Evolutionary conservation across 805 yeast genomes (phyloP), one percentile per base, ranked within the genome.

Genomic region (Debaryomyces castellii): DNA sequence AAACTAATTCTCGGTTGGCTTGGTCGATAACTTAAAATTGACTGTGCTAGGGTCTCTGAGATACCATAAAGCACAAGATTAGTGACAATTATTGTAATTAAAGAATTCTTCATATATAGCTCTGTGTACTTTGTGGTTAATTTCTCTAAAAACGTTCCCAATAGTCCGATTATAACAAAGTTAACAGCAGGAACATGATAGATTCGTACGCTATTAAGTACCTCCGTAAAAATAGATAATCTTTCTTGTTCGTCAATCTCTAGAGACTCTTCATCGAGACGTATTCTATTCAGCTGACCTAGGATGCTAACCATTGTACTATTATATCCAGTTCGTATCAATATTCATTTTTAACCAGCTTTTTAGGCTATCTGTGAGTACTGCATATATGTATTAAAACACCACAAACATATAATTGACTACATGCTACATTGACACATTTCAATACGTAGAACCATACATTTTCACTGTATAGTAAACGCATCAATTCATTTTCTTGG

Each of bases 1-100:
- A 61, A 55, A 18, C 59, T 44, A 3, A 67, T 14, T 22, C 44
- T 17, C 5, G 69, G 69, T 14, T 58, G 58, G 14, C 43, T 40
- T 10, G 52, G 44, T 22, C 52, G 43, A 45, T 59, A 70, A 39
- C 67, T 49, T 21, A 67, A 58, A 3, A 89, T 71, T 2, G 86
- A 76, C 63, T 92, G 98, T 0, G 98, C 98, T 50, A 91, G 60
- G 0, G 91, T 81, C 61, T 92, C 98, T 0, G 97, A 90, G n/a
- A 89, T 82, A 0, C 96, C 97, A 62, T 83, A 88, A 4, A 92
- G 70, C 4, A 91, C 82, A 23, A 87, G 66, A 58, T 92, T 92
- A 1, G 97, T 85, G 20, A 83, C 79, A 47, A 89, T 78, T 30
- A 90, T 87, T 12, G 97, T 89, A n/a, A 85, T 62, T 24, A 89